Evolutionary conservation across 1,284 basidiomycete species (phyloP).

Genomic region (Malassezia obtusa): DNA sequence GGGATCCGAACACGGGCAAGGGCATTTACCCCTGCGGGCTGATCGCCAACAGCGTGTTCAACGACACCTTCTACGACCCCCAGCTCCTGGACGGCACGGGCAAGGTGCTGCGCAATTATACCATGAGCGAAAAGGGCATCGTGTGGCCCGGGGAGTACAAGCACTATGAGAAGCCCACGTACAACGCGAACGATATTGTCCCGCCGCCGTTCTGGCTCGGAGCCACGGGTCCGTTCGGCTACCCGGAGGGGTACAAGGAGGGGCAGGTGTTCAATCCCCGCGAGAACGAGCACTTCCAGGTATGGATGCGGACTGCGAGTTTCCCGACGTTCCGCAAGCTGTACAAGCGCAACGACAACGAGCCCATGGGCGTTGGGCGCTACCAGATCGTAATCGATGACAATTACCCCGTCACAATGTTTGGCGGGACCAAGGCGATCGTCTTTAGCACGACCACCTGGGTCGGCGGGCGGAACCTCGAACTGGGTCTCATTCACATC

Average conservation of each 20-base stretch:
- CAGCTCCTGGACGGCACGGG: constrained; percentile 53
- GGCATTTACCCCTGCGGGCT: constrained; percentile 79
- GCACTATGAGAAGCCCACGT: constrained; percentile 59
- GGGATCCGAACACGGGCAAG: constrained; percentile 24
- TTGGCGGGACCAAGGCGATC: constrained; percentile 88
- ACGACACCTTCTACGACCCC: constrained; percentile 72
- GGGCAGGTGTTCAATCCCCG: constrained; percentile 63
- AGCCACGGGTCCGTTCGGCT: constrained; percentile 48
- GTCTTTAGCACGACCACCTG: constrained; percentile 94
- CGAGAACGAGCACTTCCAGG: constrained; percentile 86
- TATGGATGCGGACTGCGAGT: constrained; percentile 98
- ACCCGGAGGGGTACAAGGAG: constrained; percentile 65
- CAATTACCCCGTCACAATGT: constrained; percentile 86
- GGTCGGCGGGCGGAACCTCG: constrained; percentile 94
- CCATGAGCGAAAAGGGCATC: constrained; percentile 70
- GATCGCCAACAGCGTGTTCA: constrained; percentile 97
- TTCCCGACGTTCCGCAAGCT: constrained; percentile 92
- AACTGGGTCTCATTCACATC: constrained; percentile 94
- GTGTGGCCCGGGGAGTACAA: constrained; percentile 88
- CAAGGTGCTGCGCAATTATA: constrained; percentile 52
- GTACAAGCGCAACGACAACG: constrained; percentile 78
- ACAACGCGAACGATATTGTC: constrained; percentile 57
- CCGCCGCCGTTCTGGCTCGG: constrained; percentile 80
- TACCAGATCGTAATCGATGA: constrained; percentile 71
- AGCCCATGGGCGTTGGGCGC: constrained; percentile 62